Conservation (phyloP, 495 filamentous ascomycete species). For the Parathielavia appendiculata region DNA sequence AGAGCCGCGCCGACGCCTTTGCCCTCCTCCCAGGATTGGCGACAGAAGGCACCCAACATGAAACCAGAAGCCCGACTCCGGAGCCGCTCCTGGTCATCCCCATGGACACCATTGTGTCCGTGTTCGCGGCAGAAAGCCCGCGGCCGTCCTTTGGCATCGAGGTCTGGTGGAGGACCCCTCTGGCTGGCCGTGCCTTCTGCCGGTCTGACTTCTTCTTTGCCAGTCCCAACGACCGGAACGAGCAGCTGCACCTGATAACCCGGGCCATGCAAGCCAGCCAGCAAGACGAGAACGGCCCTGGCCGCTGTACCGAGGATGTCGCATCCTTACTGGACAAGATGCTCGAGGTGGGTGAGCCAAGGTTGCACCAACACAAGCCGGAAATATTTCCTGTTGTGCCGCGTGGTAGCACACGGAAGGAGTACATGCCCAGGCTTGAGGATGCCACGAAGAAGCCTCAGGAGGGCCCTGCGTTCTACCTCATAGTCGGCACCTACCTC, state of each 20-base stretch:
- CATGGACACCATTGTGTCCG: constrained; percentile 67
- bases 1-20: constrained; percentile 59
- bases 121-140: constrained; percentile 74
- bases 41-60: constrained; percentile 11
- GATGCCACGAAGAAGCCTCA: constrained; percentile 53
- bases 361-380: constrained; percentile 65
- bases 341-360: constrained; percentile 58
- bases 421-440: constrained; percentile 43
- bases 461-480: constrained; percentile 79
- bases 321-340: constrained; percentile 60
- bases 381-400: constrained; percentile 82
- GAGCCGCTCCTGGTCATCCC: constrained; percentile 47
- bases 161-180: constrained; percentile 65
- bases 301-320: constrained; percentile 55
- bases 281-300: constrained; percentile 36
- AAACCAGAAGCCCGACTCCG: constrained; percentile 17
- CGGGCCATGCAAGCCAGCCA: constrained; percentile 48
- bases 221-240: constrained; percentile 66
- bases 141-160: constrained; percentile 76
- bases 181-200: constrained; percentile 48
- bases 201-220: constrained; percentile 60
- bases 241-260: constrained; percentile 68
- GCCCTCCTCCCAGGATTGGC: constrained; percentile 37
- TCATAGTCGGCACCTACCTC: constrained; percentile 78
- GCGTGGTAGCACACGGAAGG: constrained; percentile 51